phyloP scores from a whole-genome alignment of 495 filamentous ascomycete genomes.

The Neurospora sp. region DNA sequence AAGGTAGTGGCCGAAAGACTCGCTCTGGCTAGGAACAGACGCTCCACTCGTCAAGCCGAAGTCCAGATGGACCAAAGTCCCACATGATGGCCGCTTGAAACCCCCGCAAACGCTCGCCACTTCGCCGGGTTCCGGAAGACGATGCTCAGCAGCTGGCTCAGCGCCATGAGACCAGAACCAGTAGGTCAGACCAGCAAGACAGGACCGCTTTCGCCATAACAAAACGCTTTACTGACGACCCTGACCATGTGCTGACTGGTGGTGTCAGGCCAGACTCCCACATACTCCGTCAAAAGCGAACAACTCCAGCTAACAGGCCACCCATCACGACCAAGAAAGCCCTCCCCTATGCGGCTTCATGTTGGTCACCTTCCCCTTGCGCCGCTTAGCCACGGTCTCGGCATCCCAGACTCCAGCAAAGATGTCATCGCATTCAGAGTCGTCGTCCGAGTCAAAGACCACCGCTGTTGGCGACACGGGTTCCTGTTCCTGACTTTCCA shows the following conservation, averaged over 20 bases:
- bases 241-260: not conserved
- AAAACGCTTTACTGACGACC: too few relatives aligned
- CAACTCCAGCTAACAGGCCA: not conserved
- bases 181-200: not conserved
- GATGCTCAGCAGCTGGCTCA: not conserved
- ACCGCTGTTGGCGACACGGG: conserved; percentile 24
- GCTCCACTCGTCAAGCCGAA: not conserved
- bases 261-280: not conserved
- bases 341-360: conserved; percentile 4
- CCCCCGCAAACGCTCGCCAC: not conserved
- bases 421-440: conserved; percentile 90
- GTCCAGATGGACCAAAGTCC: not conserved
- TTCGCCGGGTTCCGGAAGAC: not conserved
- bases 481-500: not conserved
- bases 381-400: conserved; percentile 51
- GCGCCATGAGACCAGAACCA: too few relatives aligned
- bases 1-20: not conserved
- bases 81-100: not conserved
- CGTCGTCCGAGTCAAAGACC: conserved; percentile 84
- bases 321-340: not conserved
- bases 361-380: conserved; percentile 42
- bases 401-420: conserved; percentile 83
- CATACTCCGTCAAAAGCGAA: not conserved
- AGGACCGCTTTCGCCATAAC: too few relatives aligned
- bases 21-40: not conserved